Conservation (phyloP, 495 filamentous ascomycete genomes). For the Aspergillus egyptiacus region DNA sequence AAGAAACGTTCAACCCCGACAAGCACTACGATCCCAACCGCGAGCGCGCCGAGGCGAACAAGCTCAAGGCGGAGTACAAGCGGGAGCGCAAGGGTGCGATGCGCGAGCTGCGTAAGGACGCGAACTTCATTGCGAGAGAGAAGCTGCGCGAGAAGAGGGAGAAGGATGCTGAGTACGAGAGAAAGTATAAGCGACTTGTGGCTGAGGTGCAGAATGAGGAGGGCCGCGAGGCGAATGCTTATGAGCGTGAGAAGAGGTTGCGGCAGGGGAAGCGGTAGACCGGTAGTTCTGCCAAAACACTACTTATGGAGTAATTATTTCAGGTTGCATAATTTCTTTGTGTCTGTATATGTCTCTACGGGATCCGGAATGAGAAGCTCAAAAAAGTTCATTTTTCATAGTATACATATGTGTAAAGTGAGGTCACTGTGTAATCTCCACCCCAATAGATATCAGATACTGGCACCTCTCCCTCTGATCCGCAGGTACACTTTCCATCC, state of each 20-base stretch:
- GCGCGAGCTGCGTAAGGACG: slow-evolving; percentile 90
- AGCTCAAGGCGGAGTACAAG: slow-evolving; percentile 85
- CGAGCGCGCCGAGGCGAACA: slow-evolving; percentile 73
- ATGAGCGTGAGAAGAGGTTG: slow-evolving; percentile 75
- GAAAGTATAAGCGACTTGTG: slow-evolving; percentile 85
- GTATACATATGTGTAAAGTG: background rate
- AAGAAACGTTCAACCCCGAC: slow-evolving; percentile 87
- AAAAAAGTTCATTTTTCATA: background rate
- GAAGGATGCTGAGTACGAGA: slow-evolving; percentile 81
- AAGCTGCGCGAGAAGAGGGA: slow-evolving; percentile 86
- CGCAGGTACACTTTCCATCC: slow-evolving; percentile 50
- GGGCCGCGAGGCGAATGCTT: slow-evolving; percentile 75
- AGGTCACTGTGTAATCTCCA: slow-evolving; percentile 42
- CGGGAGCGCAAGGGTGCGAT: slow-evolving; percentile 91
- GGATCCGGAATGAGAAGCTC: background rate
- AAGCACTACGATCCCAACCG: slow-evolving; percentile 93
- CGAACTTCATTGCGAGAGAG: slow-evolving; percentile 84
- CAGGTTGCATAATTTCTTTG: background rate
- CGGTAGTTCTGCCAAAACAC: too few relatives aligned
- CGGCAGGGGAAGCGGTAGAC: slow-evolving; percentile 53
- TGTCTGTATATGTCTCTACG: background rate
- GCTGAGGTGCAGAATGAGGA: slow-evolving; percentile 95
- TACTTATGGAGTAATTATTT: background rate
- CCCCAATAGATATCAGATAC: slow-evolving; percentile 49
- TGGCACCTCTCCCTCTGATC: slow-evolving; percentile 45